phyloP scores from a whole-genome alignment of 345 rosid genomes.

The Heritiera littoralis region DNA sequence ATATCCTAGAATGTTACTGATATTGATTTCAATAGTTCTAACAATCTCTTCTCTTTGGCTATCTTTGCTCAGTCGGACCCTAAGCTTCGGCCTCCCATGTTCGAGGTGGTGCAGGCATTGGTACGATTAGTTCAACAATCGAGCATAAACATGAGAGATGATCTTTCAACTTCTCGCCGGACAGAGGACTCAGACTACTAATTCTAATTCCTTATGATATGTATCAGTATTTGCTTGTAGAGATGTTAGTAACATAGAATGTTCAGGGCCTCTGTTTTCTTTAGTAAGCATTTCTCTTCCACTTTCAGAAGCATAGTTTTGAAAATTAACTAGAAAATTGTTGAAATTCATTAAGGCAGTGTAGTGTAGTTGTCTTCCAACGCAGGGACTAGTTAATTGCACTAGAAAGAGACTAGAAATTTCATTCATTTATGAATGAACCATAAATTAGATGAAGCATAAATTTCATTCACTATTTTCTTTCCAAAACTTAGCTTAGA shows the following conservation, averaged over 20 bases:
- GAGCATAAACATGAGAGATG: constrained; percentile 53
- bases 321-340: background rate
- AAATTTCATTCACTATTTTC: too few species aligned
- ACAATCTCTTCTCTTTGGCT: constrained; percentile 1
- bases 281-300: background rate
- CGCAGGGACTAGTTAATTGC: too few species aligned
- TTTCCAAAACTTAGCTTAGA: too few species aligned
- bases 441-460: too few species aligned
- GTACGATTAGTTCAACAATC: constrained; percentile 65
- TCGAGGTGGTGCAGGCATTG: constrained; percentile 84
- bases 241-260: background rate
- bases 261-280: background rate
- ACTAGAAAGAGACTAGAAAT: too few species aligned
- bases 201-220: background rate
- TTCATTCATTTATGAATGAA: too few species aligned
- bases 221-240: too few species aligned
- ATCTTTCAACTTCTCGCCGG: constrained; percentile 52
- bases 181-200: constrained; percentile 44
- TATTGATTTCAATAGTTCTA: background rate
- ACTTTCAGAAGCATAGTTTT: background rate
- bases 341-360: background rate
- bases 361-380: too few species aligned
- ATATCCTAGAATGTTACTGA: background rate
- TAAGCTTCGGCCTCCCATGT: constrained; percentile 75
- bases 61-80: constrained; percentile 56